These are phyloP conservation scores for Hyaloraphidium curvatum DNA, from an alignment of 192 early-diverging fungal genomes.

Conservation along the genomic window DNA sequence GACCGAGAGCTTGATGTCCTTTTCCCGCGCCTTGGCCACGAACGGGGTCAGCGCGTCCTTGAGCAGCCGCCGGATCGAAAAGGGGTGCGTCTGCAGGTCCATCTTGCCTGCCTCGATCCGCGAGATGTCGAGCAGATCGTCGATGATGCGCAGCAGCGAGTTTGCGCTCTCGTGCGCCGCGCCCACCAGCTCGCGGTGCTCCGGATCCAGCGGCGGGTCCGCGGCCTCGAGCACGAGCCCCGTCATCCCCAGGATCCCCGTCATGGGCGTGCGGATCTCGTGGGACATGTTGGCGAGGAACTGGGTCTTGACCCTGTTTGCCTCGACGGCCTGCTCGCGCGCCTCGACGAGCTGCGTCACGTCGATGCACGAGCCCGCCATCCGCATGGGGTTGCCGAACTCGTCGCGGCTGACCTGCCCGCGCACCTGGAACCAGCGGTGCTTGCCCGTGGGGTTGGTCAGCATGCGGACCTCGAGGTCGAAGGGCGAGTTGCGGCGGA, in stretches of 20 bases:
- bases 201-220: conserved; percentile 19
- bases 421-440: too few species aligned
- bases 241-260: conserved; percentile 47
- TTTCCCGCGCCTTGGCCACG: too few species aligned
- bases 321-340: not conserved
- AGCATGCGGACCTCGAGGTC: too few species aligned
- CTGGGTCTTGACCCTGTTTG: not conserved
- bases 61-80: conserved; percentile 22
- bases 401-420: too few species aligned
- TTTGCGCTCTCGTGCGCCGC: conserved; percentile 28
- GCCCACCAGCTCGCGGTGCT: conserved; percentile 27
- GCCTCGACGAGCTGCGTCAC: not conserved
- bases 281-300: conserved; percentile 19
- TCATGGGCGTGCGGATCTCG: conserved; percentile 70
- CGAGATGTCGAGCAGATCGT: conserved; percentile 31
- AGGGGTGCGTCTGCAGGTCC: conserved; percentile 19
- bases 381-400: too few species aligned
- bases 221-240: too few species aligned
- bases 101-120: conserved; percentile 39
- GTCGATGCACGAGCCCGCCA: too few species aligned
- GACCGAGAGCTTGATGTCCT: too few species aligned
- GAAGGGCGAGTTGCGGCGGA: too few species aligned
- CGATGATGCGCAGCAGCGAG: conserved; percentile 26
- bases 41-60: conserved; percentile 25
- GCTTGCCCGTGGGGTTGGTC: too few species aligned